Base-by-base conservation (phyloP, 768 basidiomycete genomes). In the Lanmaoa pseudosensibilis region DNA sequence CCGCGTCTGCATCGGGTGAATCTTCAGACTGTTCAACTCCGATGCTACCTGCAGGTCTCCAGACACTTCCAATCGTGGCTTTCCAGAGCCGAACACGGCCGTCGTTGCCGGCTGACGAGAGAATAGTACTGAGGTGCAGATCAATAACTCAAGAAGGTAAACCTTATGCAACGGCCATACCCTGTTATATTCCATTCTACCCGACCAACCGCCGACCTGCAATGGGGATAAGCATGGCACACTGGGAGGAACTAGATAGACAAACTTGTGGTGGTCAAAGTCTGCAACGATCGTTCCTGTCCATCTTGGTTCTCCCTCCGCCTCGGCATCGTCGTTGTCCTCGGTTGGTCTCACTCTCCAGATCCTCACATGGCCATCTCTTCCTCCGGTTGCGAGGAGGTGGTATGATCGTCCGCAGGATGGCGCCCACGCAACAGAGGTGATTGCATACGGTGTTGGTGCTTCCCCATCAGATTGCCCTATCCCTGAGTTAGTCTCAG, bases 161-260 rank as follows among this genome's bases (percentile, higher is more conserved):
- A 19, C 21, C 15, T 47, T 33, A n/a, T 15, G 32, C 50, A 38
- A 23, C 37, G 34, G 32, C 38, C 57, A 64, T 72, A 91, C 88
- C 90, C 90, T 34, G 87, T 90, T 47, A 94, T 85, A 68, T 96
- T 96, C 93, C 96, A 98, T 69, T 95, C 94, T 0, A 99, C 94
- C 62, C 87, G 80, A 3, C 88, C 87, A 11, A 95, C 83, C 4
- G 87, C 80, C 0, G 88, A 85, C 59, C 89, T 90, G 57, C 21
- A 59, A 46, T 4, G 6, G 10, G 9, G 32, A 43, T 66, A 45
- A 60, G 58, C 54, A 59, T 32, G 19, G 15, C 21, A 27, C 47
- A 8, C n/a, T 16, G 32, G 12, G 1, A 30, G 18, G 39, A 46
- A 23, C 34, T 39, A 37, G 13, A 32, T 40, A 33, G n/a, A 60